phyloP scores from a whole-genome alignment of 306 rosid species.

The Crotalaria pallida region DNA sequence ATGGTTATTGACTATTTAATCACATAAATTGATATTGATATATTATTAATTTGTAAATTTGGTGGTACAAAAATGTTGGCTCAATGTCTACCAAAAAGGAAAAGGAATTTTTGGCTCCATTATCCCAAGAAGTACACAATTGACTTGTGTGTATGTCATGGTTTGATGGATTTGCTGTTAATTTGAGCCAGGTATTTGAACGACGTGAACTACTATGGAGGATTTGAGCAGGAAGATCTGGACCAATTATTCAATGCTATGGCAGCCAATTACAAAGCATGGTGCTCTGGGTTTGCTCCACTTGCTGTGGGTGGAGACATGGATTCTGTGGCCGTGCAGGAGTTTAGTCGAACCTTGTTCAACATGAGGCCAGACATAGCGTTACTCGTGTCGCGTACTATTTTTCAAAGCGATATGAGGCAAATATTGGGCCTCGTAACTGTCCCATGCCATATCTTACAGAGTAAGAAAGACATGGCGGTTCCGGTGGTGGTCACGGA shows the following conservation, averaged over 20 bases:
- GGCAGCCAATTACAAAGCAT: conserved; percentile 67
- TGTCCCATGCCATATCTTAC: conserved; percentile 72
- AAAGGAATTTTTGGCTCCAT: too few species aligned
- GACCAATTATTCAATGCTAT: conserved; percentile 65
- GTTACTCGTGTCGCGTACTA: conserved; percentile 46
- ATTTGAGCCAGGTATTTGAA: conserved; percentile 58
- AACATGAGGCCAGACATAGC: conserved; percentile 92
- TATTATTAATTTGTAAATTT: too few species aligned
- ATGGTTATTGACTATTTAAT: too few species aligned
- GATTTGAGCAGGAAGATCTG: conserved; percentile 73
- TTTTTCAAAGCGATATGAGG: conserved; percentile 74
- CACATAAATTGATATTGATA: too few species aligned
- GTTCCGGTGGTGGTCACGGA: conserved; percentile 77
- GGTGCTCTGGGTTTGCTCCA: conserved; percentile 85
- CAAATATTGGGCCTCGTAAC: conserved; percentile 38
- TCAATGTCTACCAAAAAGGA: too few species aligned
- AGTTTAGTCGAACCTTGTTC: conserved; percentile 83
- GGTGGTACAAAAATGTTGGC: not conserved
- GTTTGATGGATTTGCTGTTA: not conserved
- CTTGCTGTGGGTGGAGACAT: conserved; percentile 79
- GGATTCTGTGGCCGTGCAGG: conserved; percentile 84
- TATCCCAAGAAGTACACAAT: not conserved
- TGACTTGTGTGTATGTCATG: not conserved
- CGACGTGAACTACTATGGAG: conserved; percentile 73
- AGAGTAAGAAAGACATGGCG: conserved; percentile 69